These are phyloP conservation scores for Rhododendron ovatum DNA, from an alignment of 148 eudicot species.

Conservation along the genomic window DNA sequence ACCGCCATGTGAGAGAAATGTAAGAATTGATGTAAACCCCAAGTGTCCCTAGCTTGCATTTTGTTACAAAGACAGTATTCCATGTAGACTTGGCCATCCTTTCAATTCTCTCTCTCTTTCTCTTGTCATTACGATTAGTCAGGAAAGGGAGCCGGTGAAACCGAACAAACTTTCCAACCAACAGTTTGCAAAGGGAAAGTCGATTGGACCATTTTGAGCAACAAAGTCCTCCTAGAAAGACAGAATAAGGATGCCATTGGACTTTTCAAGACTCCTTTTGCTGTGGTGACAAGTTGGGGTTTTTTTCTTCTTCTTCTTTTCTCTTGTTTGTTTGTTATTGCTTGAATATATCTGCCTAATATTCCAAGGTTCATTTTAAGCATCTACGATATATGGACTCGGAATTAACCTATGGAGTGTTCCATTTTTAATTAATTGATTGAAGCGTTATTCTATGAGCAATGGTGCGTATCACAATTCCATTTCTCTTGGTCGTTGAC, in stretches of 20 bases:
- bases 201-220: slow-evolving; percentile 10
- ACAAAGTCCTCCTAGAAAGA: slow-evolving; percentile 14
- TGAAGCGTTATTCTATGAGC: no score
- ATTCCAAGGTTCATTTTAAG: not conserved
- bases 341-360: not conserved
- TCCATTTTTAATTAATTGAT: no score
- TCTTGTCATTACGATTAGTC: slow-evolving; percentile 8
- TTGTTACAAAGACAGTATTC: no score
- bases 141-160: slow-evolving; percentile 18
- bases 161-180: slow-evolving; percentile 20
- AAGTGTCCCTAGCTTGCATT: not conserved
- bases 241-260: slow-evolving; percentile 13
- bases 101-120: not conserved
- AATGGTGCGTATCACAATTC: no score
- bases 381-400: not conserved
- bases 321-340: not conserved
- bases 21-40: no score
- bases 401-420: no score
- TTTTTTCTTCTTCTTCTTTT: not conserved
- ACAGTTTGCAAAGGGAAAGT: slow-evolving; percentile 10
- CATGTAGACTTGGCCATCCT: not conserved
- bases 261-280: slow-evolving; percentile 5
- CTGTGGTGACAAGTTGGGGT: not conserved
- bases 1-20: not conserved
- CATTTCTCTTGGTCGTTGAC: no score